Evolutionary conservation across 2,329 filamentous ascomycete genomes (phyloP).

Genomic region (Lachnellula cervina): DNA sequence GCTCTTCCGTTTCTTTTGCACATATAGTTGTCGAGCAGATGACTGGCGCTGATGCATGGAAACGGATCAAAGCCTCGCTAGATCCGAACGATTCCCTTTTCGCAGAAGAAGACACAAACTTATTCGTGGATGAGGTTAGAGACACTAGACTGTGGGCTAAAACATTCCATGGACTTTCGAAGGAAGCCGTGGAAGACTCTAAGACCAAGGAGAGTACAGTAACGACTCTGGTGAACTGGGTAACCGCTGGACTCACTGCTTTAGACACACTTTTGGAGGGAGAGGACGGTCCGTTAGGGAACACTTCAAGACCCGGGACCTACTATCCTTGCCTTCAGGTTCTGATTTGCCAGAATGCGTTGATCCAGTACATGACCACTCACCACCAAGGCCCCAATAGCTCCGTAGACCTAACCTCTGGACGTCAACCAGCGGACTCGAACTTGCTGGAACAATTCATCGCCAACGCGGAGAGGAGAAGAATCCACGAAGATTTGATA

Average conservation of each 20-base stretch:
- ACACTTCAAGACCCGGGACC: conserved; percentile 62
- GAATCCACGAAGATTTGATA: conserved; percentile 4
- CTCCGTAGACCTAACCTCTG: neutral
- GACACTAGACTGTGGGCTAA: conserved; percentile 65
- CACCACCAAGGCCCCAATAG: neutral
- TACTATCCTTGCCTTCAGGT: conserved; percentile 55
- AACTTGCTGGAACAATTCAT: neutral
- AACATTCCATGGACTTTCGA: conserved; percentile 32
- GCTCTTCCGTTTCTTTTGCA: neutral
- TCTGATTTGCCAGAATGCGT: conserved; percentile 31
- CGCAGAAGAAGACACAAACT: conserved; percentile 84
- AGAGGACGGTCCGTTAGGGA: conserved; percentile 65
- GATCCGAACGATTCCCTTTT: conserved; percentile 68
- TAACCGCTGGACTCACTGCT: conserved; percentile 22
- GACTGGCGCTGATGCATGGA: conserved; percentile 27
- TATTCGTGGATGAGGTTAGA: conserved; percentile 79
- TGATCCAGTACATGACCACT: conserved; percentile 3
- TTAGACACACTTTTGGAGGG: conserved; percentile 25
- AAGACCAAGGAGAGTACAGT: conserved; percentile 10
- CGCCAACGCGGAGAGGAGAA: neutral
- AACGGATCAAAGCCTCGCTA: conserved; percentile 43
- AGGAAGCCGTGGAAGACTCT: neutral
- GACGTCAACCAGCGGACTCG: neutral
- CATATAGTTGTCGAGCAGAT: conserved; percentile 16
- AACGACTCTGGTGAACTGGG: conserved; percentile 33